phyloP scores from a whole-genome alignment of 176 grass and related monocot genomes.

The Rhynchospora pubera region DNA sequence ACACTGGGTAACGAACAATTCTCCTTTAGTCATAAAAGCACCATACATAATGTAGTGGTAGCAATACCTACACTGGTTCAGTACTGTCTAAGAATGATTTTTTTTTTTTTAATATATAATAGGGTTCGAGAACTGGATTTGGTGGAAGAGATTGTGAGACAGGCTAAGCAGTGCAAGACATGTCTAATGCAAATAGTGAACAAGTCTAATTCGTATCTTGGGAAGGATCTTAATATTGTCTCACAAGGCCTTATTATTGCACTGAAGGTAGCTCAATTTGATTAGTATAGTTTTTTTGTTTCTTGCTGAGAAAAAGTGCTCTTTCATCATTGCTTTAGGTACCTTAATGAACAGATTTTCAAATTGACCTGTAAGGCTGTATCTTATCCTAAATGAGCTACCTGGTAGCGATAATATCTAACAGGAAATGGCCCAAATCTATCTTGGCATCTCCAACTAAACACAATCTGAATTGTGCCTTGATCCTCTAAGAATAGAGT shows the following conservation, averaged over 20 bases:
- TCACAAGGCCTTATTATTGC: constrained; percentile 53
- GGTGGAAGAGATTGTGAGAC: constrained; percentile 58
- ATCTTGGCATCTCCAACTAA: neutral
- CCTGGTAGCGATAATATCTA: neutral
- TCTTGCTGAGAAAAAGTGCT: neutral
- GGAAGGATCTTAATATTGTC: constrained; percentile 57
- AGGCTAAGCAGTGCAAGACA: constrained; percentile 43
- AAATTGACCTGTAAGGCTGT: neutral
- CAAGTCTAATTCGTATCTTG: constrained; percentile 41
- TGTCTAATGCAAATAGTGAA: constrained; percentile 61
- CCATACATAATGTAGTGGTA: neutral
- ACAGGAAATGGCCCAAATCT: neutral
- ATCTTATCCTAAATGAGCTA: neutral
- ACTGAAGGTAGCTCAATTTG: constrained; percentile 50
- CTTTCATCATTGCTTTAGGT: neutral
- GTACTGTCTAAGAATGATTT: neutral
- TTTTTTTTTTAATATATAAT: constrained; percentile 15
- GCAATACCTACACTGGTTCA: neutral
- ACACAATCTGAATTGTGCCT: neutral
- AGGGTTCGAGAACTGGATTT: constrained; percentile 81
- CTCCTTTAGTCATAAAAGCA: neutral
- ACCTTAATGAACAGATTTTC: no score
- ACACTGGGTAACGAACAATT: constrained; percentile 40
- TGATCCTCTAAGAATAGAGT: neutral
- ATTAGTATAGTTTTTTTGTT: neutral